These are phyloP conservation scores for Protomyces inundatus DNA, from an alignment of 1,139 yeast species.

Conservation along the genomic window DNA sequence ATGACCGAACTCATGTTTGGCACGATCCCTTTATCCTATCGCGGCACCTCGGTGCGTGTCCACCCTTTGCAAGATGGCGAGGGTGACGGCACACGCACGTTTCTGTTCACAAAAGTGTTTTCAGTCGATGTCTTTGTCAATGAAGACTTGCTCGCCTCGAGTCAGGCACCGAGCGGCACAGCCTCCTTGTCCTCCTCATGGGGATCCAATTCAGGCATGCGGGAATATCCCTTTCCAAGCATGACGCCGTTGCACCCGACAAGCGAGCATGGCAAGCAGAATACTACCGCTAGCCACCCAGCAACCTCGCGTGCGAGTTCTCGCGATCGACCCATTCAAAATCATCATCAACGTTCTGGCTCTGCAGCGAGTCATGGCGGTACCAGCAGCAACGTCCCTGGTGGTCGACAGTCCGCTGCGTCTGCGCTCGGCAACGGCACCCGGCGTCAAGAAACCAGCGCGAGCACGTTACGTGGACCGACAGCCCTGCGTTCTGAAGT, in stretches of 20 bases:
- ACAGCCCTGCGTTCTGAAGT: background rate
- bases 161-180: background rate
- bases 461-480: slow-evolving; percentile 3
- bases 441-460: background rate
- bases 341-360: background rate
- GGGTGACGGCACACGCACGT: slow-evolving; percentile 4
- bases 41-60: slow-evolving; percentile 26
- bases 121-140: slow-evolving; percentile 6
- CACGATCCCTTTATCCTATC: slow-evolving; percentile 28
- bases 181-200: slow-evolving; percentile 17
- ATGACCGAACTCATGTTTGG: slow-evolving; percentile 31
- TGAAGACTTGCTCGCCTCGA: background rate
- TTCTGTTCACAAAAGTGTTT: slow-evolving; percentile 29
- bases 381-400: too few relatives aligned
- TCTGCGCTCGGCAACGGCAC: background rate
- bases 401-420: background rate
- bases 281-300: too few relatives aligned
- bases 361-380: background rate
- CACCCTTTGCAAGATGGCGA: slow-evolving; percentile 19
- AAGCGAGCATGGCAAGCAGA: too few relatives aligned
- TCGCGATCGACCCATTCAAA: background rate
- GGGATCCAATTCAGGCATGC: slow-evolving; percentile 1
- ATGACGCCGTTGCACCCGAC: slow-evolving; percentile 16
- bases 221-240: slow-evolving; percentile 21
- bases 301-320: background rate